Base-by-base conservation (phyloP, 768 basidiomycete genomes). In the Tulasnella sp. region DNA sequence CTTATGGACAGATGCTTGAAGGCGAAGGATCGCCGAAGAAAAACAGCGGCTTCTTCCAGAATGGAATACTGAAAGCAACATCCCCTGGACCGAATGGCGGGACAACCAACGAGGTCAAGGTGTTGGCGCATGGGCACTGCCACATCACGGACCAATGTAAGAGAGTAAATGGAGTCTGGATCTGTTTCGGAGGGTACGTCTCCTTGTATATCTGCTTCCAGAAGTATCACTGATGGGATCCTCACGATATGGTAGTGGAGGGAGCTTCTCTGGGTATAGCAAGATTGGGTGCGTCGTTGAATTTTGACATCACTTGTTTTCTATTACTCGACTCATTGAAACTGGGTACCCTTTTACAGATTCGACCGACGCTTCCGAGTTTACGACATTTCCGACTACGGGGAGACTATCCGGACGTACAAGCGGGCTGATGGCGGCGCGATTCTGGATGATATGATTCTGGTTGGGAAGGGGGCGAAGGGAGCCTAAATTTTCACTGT, bases 311-410 rank as follows among this genome's bases (percentile, higher is more conserved):
- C 43, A 24, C n/a, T 10, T n/a, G 24, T 42, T 11, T 56, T 55
- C 66, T 21, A 68, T 34, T 52, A 51, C 34, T 38, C 44, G 60
- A 42, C 32, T n/a, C 17, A 26, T 13, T 30, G 29, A 19, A n/a
- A 2, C 34, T 44, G 30, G 32, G 4, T 41, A 19, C 32, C 47
- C 13, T 21, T 63, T 52, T 63, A 44, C 52, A 86, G 86, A 13
- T 96, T 97, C 69, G 89, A 96, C 70, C 82, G 94, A 17, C 80
- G 95, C 43, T 92, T 95, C 77, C 78, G 95, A 7, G 75, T 97
- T 47, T 98, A 85, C 70, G 82, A 91, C 24, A 77, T 98, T 53
- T 86, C 84, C 17, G 83, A 91, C 63, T 97, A 79, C 66, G 95
- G 95, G 47, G 95, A 98, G 77, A 93, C 82, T 4, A 89, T 98